A percentile compares a stretch with the other conserved stretches of the same genome.
These are phyloP conservation scores for Takashimella tepidaria DNA, from an alignment of 1,284 basidiomycete genomes.

Conservation along the genomic window DNA sequence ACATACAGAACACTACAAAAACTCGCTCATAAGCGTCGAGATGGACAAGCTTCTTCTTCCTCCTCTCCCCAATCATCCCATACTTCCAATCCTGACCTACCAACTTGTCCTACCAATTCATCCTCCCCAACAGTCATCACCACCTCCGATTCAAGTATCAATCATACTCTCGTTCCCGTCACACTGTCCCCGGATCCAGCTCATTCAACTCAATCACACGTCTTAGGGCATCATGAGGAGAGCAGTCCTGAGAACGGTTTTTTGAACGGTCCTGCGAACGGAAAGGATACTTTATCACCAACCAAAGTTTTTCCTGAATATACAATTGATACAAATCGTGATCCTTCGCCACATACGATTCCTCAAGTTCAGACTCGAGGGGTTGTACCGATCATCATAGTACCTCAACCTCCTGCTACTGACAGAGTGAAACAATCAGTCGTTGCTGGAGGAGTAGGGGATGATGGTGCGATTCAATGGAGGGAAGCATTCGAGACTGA, in stretches of 20 bases:
- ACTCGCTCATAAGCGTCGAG: conserved; percentile 74
- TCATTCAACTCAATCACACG: background rate
- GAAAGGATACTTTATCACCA: too few species aligned
- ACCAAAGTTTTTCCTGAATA: too few species aligned
- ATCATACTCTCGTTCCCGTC: background rate
- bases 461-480: background rate
- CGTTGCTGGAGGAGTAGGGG: background rate
- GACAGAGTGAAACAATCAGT: too few species aligned
- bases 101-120: background rate
- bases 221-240: too few species aligned
- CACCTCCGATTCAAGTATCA: background rate
- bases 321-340: too few species aligned
- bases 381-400: background rate
- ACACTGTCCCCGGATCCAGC: background rate
- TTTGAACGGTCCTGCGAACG: too few species aligned
- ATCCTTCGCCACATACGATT: background rate
- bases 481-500: background rate
- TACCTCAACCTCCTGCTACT: background rate
- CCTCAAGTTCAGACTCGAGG: background rate
- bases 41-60: conserved; percentile 34
- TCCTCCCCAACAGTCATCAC: background rate
- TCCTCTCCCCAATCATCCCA: background rate
- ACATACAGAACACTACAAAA: conserved; percentile 68
- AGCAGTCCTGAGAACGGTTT: too few species aligned
- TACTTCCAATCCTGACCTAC: background rate